Conservation (phyloP, 768 basidiomycete genomes). For the Rossbeevera mucosa region DNA sequence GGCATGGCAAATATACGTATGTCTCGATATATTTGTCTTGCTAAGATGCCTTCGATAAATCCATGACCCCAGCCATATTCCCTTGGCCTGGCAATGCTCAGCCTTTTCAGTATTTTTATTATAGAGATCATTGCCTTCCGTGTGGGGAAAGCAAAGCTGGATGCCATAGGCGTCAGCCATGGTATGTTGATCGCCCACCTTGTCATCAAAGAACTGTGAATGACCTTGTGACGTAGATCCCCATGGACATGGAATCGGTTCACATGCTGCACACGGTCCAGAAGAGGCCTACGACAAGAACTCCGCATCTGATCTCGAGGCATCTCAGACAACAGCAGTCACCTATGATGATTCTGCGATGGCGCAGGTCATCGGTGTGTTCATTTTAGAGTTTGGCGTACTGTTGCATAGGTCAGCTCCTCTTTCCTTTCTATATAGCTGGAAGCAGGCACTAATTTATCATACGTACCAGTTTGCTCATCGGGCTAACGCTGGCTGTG, state of each 20-base stretch:
- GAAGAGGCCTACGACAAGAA: slow-evolving; percentile 34
- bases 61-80: slow-evolving; percentile 63
- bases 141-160: slow-evolving; percentile 72
- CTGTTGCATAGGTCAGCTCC: slow-evolving; percentile 63
- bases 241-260: slow-evolving; percentile 60
- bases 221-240: slow-evolving; percentile 44
- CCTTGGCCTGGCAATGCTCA: slow-evolving; percentile 72
- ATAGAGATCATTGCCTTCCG: slow-evolving; percentile 85
- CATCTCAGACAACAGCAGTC: background rate
- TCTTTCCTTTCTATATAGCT: background rate
- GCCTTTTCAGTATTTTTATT: slow-evolving; percentile 81
- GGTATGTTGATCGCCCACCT: slow-evolving; percentile 35
- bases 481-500: slow-evolving; percentile 93
- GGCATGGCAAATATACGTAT: slow-evolving; percentile 72
- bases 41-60: background rate
- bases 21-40: slow-evolving; percentile 18
- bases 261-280: slow-evolving; percentile 68
- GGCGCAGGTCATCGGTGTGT: slow-evolving; percentile 82
- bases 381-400: slow-evolving; percentile 92
- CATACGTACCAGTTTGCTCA: slow-evolving; percentile 57
- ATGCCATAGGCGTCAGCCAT: slow-evolving; percentile 57
- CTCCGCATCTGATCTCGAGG: slow-evolving; percentile 27
- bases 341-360: slow-evolving; percentile 39
- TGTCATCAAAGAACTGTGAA: background rate
- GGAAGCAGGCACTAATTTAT: background rate